A percentile compares a stretch with the other conserved stretches of the same genome.
Conservation (phyloP, 1,284 basidiomycete species). For the Trametes versicolor region DNA sequence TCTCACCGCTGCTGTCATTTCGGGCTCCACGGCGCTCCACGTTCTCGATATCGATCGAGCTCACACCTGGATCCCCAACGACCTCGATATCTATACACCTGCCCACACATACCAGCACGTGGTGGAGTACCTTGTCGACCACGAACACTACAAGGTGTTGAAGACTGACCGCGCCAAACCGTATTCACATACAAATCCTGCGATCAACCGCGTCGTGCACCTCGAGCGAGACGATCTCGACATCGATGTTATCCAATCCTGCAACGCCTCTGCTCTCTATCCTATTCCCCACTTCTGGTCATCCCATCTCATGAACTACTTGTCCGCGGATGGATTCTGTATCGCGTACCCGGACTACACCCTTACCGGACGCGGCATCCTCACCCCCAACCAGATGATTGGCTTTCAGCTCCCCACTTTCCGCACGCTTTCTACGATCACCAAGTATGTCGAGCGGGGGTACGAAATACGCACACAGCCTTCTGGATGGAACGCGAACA, state of each 20-base stretch:
- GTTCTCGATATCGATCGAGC: neutral
- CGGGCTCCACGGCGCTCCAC: neutral
- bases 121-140: neutral
- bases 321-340: too few relatives aligned
- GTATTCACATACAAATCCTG: neutral
- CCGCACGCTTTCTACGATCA: neutral
- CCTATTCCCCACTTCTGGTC: neutral
- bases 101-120: neutral
- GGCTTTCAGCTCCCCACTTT: neutral
- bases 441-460: neutral
- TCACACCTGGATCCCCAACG: neutral
- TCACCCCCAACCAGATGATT: neutral
- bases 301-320: neutral
- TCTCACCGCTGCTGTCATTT: neutral
- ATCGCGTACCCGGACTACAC: conserved; percentile 2
- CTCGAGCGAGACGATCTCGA: neutral
- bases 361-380: neutral
- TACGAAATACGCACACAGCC: neutral
- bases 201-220: neutral
- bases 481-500: neutral
- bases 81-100: neutral
- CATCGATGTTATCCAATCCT: neutral
- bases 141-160: neutral
- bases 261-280: neutral
- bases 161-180: neutral